Conservation (phyloP, 2,329 filamentous ascomycete species). For the Pseudopithomyces chartarum region DNA sequence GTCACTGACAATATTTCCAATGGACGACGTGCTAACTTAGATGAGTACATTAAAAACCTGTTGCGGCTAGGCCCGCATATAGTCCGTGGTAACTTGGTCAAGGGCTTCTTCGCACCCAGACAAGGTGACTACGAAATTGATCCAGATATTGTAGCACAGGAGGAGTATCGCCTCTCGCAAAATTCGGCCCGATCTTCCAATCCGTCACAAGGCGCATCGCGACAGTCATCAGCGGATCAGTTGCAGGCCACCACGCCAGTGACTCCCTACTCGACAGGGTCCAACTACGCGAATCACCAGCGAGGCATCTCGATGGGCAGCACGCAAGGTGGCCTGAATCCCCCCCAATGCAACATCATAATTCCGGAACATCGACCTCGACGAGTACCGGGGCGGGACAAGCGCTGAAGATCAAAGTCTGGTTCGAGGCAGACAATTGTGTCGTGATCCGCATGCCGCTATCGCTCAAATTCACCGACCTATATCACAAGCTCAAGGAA, state of each 20-base stretch:
- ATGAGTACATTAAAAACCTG: constrained; percentile 94
- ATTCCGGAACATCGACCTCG: constrained; percentile 36
- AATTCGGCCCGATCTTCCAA: constrained; percentile 49
- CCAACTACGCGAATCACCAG: constrained; percentile 49
- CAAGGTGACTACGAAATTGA: constrained; percentile 95
- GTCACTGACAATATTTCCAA: constrained; percentile 98
- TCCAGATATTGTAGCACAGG: constrained; percentile 62
- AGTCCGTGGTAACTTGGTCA: constrained; percentile 79
- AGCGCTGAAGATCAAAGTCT: constrained; percentile 87
- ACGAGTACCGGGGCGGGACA: constrained; percentile 31
- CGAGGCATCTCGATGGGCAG: constrained; percentile 44
- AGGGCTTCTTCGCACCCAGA: constrained; percentile 87
- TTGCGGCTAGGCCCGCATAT: constrained; percentile 84
- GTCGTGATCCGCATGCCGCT: constrained; percentile 88
- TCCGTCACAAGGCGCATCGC: constrained; percentile 42
- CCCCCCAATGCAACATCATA: constrained; percentile 46
- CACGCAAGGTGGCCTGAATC: constrained; percentile 35
- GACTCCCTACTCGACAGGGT: constrained; percentile 41
- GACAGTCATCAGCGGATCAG: constrained; percentile 47
- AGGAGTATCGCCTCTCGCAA: constrained; percentile 76
- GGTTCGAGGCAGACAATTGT: constrained; percentile 82
- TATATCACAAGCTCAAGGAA: constrained; percentile 84
- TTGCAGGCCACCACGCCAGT: constrained; percentile 43
- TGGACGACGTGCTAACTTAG: constrained; percentile 86
- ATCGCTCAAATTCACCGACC: constrained; percentile 76